These are phyloP conservation scores for Globisporangium yorkense DNA, from an alignment of 352 stramenopile species.

Conservation along the genomic window DNA sequence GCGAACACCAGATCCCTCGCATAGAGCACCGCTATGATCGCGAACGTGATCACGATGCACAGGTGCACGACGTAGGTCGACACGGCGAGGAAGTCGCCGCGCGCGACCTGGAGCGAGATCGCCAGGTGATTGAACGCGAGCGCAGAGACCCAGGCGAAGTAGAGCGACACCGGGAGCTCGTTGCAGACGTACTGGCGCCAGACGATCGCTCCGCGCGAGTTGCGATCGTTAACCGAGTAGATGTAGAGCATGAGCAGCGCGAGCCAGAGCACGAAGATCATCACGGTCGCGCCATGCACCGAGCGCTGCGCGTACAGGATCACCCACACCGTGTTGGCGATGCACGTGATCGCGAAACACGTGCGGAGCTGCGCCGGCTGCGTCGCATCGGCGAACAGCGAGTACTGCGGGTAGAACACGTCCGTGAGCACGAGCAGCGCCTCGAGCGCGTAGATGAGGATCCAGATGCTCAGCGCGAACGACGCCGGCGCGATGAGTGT, in stretches of 20 bases:
- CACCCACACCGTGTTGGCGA: constrained; percentile 65
- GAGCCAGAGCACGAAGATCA: constrained; percentile 70
- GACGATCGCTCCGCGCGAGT: constrained; percentile 32
- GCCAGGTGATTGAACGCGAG: constrained; percentile 58
- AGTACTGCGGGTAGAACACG: constrained; percentile 54
- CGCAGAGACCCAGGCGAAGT: constrained; percentile 77
- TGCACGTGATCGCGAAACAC: constrained; percentile 59
- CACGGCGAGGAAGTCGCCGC: constrained; percentile 39
- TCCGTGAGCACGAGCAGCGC: constrained; percentile 56
- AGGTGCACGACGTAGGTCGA: constrained; percentile 65
- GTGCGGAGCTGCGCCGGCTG: constrained; percentile 53
- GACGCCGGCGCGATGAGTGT: constrained; percentile 63
- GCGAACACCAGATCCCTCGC: constrained; percentile 53
- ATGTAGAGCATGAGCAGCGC: constrained; percentile 70
- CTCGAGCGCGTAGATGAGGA: constrained; percentile 64
- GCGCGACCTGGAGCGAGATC: constrained; percentile 59
- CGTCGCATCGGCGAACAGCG: constrained; percentile 66
- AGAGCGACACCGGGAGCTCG: constrained; percentile 65
- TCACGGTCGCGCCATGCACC: constrained; percentile 43
- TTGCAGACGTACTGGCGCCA: constrained; percentile 74
- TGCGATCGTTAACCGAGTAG: constrained; percentile 74
- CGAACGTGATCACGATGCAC: constrained; percentile 49
- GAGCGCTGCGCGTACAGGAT: constrained; percentile 50
- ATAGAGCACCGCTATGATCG: constrained; percentile 50
- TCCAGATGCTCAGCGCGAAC: constrained; percentile 61